Percentiles rank a stretch among this genome's conserved stretches.
These are phyloP conservation scores for Glycine tomentella DNA, from an alignment of 306 rosid genomes.

Conservation along the genomic window DNA sequence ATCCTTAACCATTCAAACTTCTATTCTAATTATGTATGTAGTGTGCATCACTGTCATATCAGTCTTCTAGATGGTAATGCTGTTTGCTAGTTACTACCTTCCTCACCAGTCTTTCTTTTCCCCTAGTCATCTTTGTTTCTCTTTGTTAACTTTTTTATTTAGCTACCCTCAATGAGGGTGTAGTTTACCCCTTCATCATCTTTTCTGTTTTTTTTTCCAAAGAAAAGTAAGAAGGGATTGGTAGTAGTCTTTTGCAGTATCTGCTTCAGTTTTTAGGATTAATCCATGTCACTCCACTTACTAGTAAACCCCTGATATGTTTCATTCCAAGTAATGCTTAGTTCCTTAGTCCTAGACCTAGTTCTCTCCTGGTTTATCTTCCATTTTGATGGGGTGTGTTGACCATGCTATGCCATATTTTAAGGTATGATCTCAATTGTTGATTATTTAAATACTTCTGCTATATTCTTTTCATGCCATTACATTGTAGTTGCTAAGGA, in stretches of 20 bases:
- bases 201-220: slow-evolving; percentile 70
- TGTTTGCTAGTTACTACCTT: slow-evolving; percentile 32
- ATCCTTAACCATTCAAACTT: slow-evolving; percentile 15
- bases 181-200: slow-evolving; percentile 51
- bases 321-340: slow-evolving; percentile 30
- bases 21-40: slow-evolving; percentile 13
- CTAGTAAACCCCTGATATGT: slow-evolving; percentile 29
- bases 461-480: slow-evolving; percentile 4
- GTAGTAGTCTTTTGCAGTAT: slow-evolving; percentile 47
- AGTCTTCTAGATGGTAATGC: slow-evolving; percentile 34
- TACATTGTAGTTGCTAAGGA: slow-evolving; percentile 17
- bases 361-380: slow-evolving; percentile 43
- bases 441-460: slow-evolving; percentile 1
- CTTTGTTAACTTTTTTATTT: slow-evolving; percentile 27
- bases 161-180: slow-evolving; percentile 50
- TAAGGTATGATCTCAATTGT: slow-evolving; percentile 54
- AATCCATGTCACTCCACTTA: slow-evolving; percentile 42
- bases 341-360: slow-evolving; percentile 43
- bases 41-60: slow-evolving; percentile 26
- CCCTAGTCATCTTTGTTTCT: slow-evolving; percentile 39
- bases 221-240: slow-evolving; percentile 70
- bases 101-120: slow-evolving; percentile 22
- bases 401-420: slow-evolving; percentile 49
- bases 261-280: slow-evolving; percentile 47
- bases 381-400: slow-evolving; percentile 53